Base-by-base conservation (phyloP, 23 red algal genomes). In the Cyanidioschyzon merolae region DNA sequence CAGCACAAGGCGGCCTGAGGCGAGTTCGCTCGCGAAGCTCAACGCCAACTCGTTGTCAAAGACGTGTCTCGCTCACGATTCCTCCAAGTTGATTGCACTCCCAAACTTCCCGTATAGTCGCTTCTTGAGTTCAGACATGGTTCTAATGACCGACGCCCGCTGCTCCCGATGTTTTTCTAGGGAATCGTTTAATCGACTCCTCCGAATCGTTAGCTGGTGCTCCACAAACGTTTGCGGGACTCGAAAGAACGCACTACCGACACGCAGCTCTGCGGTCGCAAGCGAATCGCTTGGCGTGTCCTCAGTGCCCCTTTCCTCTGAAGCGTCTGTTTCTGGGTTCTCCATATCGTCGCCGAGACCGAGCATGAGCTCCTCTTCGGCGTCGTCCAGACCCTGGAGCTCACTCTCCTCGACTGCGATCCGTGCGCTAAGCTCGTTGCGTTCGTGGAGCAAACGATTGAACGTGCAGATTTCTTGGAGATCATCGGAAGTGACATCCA, bases 21-120 rank as follows among this genome's bases (percentile, higher is more conserved):
- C n/a, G n/a, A n/a, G n/a, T n/a, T n/a, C n/a, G n/a, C n/a, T n/a
- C n/a, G n/a, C n/a, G n/a, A n/a, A n/a, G n/a, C n/a, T n/a, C n/a
- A n/a, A n/a, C n/a, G n/a, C n/a, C n/a, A n/a, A n/a, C n/a, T n/a
- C n/a, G n/a, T n/a, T n/a, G n/a, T n/a, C n/a, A n/a, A n/a, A n/a
- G n/a, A n/a, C n/a, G n/a, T n/a, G n/a, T n/a, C n/a, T n/a, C n/a
- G n/a, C 76, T 1, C 58, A 54, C 37, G 57, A 54, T 27, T 81
- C 78, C 68, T 81, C 78, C 78, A 81, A 81, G 41, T 81, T 81
- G 1, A 81, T 81, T 18, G 78, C 37, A 57, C 30, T 40, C 24
- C 78, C 78, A 81, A 81, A 81, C 78, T 81, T 81, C 1, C 35
- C 78, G 41, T 81, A 81, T 39, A 81, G 54, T 17, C 37, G 2